Evolutionary conservation across 495 filamentous ascomycete species (phyloP).

Genomic region (Bacidia gigantensis): DNA sequence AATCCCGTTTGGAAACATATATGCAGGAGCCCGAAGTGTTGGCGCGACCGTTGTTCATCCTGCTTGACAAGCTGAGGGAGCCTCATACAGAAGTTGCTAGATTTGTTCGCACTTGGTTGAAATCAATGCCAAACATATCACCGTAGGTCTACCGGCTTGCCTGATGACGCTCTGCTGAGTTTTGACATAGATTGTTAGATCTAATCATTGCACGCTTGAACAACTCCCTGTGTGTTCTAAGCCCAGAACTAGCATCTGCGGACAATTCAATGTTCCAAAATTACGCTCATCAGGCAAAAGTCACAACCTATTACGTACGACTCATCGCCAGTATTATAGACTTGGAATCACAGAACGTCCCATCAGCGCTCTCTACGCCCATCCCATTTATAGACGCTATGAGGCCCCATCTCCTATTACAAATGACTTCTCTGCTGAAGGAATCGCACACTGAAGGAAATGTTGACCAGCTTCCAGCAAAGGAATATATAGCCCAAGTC

Average conservation of each 20-base stretch:
- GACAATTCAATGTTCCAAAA: too few relatives aligned
- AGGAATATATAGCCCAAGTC: background rate
- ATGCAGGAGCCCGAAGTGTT: conserved; percentile 41
- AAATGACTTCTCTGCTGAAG: too few relatives aligned
- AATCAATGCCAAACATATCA: conserved; percentile 53
- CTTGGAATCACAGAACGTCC: too few relatives aligned
- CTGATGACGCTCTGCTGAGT: background rate
- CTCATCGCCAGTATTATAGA: too few relatives aligned
- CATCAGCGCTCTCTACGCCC: too few relatives aligned
- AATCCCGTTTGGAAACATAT: conserved; percentile 29
- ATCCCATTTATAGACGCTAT: too few relatives aligned
- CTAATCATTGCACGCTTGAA: conserved; percentile 27
- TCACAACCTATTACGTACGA: too few relatives aligned
- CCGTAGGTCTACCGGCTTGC: conserved; percentile 29
- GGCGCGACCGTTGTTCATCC: conserved; percentile 65
- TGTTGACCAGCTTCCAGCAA: background rate
- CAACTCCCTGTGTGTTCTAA: background rate
- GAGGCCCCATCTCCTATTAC: too few relatives aligned
- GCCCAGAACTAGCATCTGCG: background rate
- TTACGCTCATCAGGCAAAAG: too few relatives aligned
- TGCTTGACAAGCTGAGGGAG: conserved; percentile 66
- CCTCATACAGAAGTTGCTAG: conserved; percentile 60
- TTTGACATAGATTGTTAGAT: conserved; percentile 25
- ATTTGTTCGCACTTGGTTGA: conserved; percentile 70
- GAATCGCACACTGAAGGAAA: background rate